Evolutionary conservation across 2,329 filamentous ascomycete species (phyloP).

Genomic region (Pseudogymnoascus destructans): DNA sequence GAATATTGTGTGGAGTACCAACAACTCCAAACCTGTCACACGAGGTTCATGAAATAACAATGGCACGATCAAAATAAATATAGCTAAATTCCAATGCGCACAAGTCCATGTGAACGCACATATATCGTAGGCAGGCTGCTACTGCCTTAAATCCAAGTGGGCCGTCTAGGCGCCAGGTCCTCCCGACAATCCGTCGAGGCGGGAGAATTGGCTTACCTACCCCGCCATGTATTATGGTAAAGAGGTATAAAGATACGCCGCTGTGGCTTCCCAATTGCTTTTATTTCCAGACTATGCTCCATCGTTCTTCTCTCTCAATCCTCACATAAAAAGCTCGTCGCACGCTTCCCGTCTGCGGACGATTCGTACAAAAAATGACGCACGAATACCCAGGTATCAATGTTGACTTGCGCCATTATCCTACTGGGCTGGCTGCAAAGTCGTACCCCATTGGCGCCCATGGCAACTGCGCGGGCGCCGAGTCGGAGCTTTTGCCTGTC

Average conservation of each 20-base stretch:
- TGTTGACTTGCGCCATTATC: neutral
- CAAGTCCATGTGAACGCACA: neutral
- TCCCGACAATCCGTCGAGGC: neutral
- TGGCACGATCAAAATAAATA: neutral
- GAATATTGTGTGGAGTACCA: no score
- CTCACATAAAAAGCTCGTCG: neutral
- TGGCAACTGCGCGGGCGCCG: neutral
- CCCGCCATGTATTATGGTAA: neutral
- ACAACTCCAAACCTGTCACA: neutral
- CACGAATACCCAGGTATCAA: slow-evolving; percentile 7
- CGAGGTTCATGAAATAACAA: neutral
- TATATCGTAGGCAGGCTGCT: slow-evolving; percentile 2
- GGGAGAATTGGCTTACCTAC: neutral
- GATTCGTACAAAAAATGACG: neutral
- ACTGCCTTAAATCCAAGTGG: neutral
- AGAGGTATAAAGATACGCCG: slow-evolving; percentile 6
- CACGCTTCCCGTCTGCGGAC: neutral
- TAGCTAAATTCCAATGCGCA: no score
- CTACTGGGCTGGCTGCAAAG: no score
- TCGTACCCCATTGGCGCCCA: neutral
- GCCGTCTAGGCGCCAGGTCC: neutral
- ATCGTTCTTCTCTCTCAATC: neutral
- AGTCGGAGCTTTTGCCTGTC: neutral
- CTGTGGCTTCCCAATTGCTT: neutral
- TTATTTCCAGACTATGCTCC: neutral